Evolutionary conservation across 495 filamentous ascomycete species (phyloP).

Genomic region (Xylaria acuta): DNA sequence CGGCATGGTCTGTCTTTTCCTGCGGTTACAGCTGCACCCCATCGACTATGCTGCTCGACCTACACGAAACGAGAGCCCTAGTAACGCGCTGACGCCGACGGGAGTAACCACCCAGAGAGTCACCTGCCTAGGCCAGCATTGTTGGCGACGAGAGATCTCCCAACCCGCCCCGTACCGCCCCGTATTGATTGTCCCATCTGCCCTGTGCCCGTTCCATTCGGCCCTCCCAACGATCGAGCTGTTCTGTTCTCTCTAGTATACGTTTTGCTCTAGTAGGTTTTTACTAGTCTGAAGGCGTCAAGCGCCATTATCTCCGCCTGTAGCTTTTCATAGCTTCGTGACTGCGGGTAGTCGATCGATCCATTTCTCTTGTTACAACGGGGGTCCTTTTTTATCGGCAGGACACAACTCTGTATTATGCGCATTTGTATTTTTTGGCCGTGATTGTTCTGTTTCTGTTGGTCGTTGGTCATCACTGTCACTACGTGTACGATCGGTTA

Average conservation of each 20-base stretch:
- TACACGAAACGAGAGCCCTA: slow-evolving; percentile 10
- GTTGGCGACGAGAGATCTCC: slow-evolving; percentile 15
- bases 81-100: slow-evolving; percentile 6
- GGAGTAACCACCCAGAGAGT: slow-evolving; percentile 14
- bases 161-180: slow-evolving; percentile 9
- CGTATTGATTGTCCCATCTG: slow-evolving; percentile 22
- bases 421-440: not conserved
- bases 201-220: slow-evolving; percentile 16
- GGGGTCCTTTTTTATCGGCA: slow-evolving; percentile 18
- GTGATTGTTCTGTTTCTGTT: slow-evolving; percentile 3
- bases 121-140: slow-evolving; percentile 33
- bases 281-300: slow-evolving; percentile 6
- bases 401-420: slow-evolving; percentile 16
- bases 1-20: slow-evolving; percentile 13
- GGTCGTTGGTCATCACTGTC: not conserved
- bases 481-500: not conserved
- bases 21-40: slow-evolving; percentile 4
- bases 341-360: slow-evolving; percentile 7
- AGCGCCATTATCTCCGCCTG: slow-evolving; percentile 8
- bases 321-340: slow-evolving; percentile 16
- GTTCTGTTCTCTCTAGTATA: slow-evolving; percentile 8
- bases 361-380: slow-evolving; percentile 19
- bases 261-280: not conserved
- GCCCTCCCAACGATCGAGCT: not conserved
- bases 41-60: slow-evolving; percentile 7